Evolutionary conservation across 108 stramenopile species (phyloP).

Genomic region (Pelagomonas calceolata): DNA sequence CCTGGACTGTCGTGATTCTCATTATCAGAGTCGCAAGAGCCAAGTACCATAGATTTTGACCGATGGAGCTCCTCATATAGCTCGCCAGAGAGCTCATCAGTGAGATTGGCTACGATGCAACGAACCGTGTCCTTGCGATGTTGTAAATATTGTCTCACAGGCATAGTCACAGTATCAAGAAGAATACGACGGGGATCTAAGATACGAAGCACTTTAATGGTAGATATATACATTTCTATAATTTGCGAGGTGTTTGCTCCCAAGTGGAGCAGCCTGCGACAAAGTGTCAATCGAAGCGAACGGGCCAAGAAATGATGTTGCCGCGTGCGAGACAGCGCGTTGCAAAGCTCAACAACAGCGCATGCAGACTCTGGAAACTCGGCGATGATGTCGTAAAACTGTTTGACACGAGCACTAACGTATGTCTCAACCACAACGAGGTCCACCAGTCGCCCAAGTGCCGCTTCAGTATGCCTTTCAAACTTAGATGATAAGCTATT

Average conservation of each 20-base stretch:
- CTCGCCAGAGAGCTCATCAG: constrained; percentile 75
- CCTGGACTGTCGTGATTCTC: not conserved
- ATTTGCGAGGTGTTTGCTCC: constrained; percentile 87
- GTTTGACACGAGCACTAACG: constrained; percentile 23
- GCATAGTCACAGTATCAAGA: constrained; percentile 66
- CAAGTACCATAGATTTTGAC: not conserved
- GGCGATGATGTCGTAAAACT: constrained; percentile 39
- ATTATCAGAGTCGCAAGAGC: constrained; percentile 1
- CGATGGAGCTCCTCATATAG: constrained; percentile 77
- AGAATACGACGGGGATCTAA: constrained; percentile 75
- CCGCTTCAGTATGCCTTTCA: not conserved
- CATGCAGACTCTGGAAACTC: constrained; percentile 41
- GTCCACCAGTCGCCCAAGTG: constrained; percentile 7
- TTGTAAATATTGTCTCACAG: constrained; percentile 71
- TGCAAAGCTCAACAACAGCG: constrained; percentile 32
- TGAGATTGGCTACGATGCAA: constrained; percentile 88
- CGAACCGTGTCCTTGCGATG: constrained; percentile 77
- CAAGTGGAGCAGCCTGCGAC: constrained; percentile 73
- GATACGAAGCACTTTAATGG: constrained; percentile 70
- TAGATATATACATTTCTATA: constrained; percentile 86
- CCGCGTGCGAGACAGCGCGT: constrained; percentile 31
- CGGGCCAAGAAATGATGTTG: constrained; percentile 26
- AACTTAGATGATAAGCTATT: not conserved
- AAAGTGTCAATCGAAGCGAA: constrained; percentile 34
- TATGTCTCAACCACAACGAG: constrained; percentile 22